These are phyloP conservation scores for Apiospora hydei DNA, from an alignment of 2,329 filamentous ascomycete genomes.

Conservation along the genomic window DNA sequence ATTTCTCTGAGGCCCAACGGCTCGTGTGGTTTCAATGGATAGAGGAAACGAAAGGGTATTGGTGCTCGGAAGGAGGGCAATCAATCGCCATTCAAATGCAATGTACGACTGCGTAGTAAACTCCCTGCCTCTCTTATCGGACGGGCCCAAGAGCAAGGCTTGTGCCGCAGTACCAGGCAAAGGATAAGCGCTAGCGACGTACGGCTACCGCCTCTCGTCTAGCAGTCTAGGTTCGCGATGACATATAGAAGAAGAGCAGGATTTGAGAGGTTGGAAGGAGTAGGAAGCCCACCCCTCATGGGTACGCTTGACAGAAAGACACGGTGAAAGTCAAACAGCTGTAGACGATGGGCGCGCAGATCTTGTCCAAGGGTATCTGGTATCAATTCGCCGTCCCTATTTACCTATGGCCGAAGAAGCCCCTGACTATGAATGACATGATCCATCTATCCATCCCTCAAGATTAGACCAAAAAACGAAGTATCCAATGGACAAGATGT, in stretches of 20 bases:
- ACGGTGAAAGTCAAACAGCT: no score
- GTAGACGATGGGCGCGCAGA: not conserved
- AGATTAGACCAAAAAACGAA: not conserved
- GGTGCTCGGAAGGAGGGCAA: no score
- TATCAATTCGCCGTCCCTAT: not conserved
- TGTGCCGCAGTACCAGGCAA: no score
- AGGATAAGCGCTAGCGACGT: no score
- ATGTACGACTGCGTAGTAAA: no score
- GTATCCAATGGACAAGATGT: not conserved
- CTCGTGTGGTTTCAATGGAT: no score
- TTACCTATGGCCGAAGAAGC: not conserved
- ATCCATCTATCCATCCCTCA: not conserved
- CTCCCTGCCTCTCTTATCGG: not conserved
- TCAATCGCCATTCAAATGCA: no score
- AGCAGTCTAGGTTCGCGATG: not conserved
- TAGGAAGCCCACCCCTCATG: no score
- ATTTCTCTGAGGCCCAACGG: no score
- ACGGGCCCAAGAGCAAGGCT: not conserved
- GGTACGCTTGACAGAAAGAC: no score
- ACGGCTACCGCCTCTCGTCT: no score
- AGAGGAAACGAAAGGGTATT: no score
- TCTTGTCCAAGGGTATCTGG: not conserved
- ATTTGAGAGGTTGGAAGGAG: not conserved
- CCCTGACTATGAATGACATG: not conserved
- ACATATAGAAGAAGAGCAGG: not conserved